These are phyloP conservation scores for Biancaea sappan DNA, from an alignment of 306 rosid genomes.

Conservation along the genomic window DNA sequence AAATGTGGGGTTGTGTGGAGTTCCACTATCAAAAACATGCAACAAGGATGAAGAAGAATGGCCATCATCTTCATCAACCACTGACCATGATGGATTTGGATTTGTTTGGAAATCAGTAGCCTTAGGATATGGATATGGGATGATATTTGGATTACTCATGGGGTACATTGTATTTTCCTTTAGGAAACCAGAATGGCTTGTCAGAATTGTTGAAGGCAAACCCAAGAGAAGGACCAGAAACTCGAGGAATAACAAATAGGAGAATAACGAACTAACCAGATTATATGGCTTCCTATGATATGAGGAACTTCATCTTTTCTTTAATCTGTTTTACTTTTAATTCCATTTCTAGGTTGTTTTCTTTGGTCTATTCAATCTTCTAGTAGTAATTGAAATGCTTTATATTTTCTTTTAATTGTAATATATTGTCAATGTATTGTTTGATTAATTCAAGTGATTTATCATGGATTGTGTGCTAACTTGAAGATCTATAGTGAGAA, in stretches of 20 bases:
- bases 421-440: too few relatives aligned
- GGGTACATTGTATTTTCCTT: background rate
- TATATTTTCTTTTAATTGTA: too few relatives aligned
- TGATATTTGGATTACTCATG: conserved; percentile 12
- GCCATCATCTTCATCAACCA: background rate
- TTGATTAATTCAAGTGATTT: too few relatives aligned
- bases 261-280: background rate
- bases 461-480: too few relatives aligned
- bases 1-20: conserved; percentile 27
- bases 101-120: conserved; percentile 25
- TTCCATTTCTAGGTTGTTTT: too few relatives aligned
- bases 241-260: background rate
- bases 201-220: background rate
- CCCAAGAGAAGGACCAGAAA: background rate
- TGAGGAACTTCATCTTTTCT: background rate
- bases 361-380: too few relatives aligned
- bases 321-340: background rate
- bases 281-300: background rate
- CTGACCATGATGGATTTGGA: background rate
- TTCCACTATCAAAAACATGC: conserved; percentile 19
- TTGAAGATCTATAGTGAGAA: too few relatives aligned
- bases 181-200: background rate
- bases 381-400: too few relatives aligned
- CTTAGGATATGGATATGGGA: conserved; percentile 35
- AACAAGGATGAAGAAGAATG: background rate